Evolutionary conservation across 2,329 filamentous ascomycete genomes (phyloP).

Genomic region (Botrytis squamosa): DNA sequence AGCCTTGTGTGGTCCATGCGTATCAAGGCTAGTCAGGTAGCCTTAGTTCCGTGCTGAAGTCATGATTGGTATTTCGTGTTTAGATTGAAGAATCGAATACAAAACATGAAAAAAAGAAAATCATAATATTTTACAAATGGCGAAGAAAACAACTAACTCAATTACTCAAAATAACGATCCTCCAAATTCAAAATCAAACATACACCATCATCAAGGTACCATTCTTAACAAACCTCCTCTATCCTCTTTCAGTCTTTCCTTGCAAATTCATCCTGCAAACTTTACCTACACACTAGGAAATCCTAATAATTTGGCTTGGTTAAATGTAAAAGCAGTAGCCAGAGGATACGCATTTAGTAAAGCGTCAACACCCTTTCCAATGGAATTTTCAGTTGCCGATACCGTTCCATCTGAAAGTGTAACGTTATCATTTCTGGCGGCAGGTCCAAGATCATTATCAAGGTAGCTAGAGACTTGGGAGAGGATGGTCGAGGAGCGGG

Average conservation of each 20-base stretch:
- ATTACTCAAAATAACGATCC: background rate
- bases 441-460: conserved; percentile 10
- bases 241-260: background rate
- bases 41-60: background rate
- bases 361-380: background rate
- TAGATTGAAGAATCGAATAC: background rate
- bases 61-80: background rate
- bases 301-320: background rate
- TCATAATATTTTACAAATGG: background rate
- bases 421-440: background rate
- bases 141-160: background rate
- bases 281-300: background rate
- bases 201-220: background rate
- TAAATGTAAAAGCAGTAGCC: background rate
- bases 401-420: background rate
- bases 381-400: background rate
- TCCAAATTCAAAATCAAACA: background rate
- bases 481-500: background rate
- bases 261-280: background rate
- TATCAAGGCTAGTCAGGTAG: background rate
- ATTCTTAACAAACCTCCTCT: background rate
- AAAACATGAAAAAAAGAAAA: background rate
- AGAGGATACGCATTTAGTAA: background rate
- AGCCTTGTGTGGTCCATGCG: conserved; percentile 11
- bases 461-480: conserved; percentile 1